Conservation (phyloP, 257 asterid genomes). For the Perilla frutescens region DNA sequence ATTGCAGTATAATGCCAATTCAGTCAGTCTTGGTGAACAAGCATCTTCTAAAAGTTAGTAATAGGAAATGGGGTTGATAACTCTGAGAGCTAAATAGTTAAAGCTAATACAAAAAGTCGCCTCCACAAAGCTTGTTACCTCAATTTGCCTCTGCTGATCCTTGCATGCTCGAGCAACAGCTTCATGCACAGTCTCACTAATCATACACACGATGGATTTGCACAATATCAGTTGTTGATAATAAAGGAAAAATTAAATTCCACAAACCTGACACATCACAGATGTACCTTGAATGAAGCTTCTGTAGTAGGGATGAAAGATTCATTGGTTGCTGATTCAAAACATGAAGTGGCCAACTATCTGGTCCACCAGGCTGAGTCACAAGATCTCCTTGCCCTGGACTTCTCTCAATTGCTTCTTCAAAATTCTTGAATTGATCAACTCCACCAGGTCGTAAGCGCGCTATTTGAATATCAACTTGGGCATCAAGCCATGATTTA, state of each 20-base stretch:
- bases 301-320: conserved; percentile 91
- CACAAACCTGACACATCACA: conserved; percentile 16
- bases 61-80: conserved; percentile 25
- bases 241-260: conserved; percentile 30
- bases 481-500: conserved; percentile 96
- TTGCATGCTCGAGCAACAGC: conserved; percentile 94
- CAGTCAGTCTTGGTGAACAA: conserved; percentile 19
- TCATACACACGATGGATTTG: conserved; percentile 26
- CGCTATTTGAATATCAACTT: conserved; percentile 78
- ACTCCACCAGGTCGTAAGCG: conserved; percentile 66
- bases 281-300: conserved; percentile 91
- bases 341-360: conserved; percentile 93
- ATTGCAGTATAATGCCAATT: conserved; percentile 20
- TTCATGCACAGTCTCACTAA: conserved; percentile 89
- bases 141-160: conserved; percentile 97
- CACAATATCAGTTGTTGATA: conserved; percentile 26
- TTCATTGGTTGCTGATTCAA: conserved; percentile 89
- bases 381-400: conserved; percentile 63
- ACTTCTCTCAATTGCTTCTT: conserved; percentile 76
- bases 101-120: conserved; percentile 19
- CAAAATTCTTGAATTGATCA: conserved; percentile 67
- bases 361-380: conserved; percentile 64
- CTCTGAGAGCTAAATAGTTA: conserved; percentile 15
- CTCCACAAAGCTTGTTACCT: conserved; percentile 57
- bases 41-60: conserved; percentile 29